Conservation (phyloP, 2,329 filamentous ascomycete species). For the Trichoderma simmonsii region DNA sequence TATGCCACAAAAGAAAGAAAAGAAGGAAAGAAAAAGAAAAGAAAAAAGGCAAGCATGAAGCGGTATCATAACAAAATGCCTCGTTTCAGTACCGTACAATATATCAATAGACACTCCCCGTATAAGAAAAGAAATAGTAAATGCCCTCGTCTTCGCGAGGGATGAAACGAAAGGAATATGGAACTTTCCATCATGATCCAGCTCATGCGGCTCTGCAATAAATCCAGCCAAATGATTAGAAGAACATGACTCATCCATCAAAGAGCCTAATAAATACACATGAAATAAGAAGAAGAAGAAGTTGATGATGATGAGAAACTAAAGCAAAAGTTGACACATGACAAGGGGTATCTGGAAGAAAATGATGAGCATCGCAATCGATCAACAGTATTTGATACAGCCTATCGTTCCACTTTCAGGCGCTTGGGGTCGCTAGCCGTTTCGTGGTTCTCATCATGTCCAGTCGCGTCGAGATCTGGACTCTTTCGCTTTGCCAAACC, state of each 20-base stretch:
- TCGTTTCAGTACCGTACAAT: neutral
- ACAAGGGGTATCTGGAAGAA: constrained; percentile 19
- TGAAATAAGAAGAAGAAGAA: neutral
- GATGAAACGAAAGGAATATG: neutral
- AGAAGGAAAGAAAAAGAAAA: neutral
- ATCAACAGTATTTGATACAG: neutral
- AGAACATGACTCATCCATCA: neutral
- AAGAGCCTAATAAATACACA: neutral
- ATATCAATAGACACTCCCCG: neutral
- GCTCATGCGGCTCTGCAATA: neutral
- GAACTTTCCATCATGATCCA: neutral
- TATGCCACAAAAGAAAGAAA: neutral
- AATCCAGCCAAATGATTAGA: neutral
- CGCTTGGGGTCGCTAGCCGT: constrained; percentile 49
- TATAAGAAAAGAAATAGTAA: neutral
- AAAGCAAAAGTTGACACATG: constrained; percentile 18
- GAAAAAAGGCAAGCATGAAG: neutral
- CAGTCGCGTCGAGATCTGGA: constrained; percentile 46
- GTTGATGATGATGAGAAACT: neutral
- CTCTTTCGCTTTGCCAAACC: constrained; percentile 52
- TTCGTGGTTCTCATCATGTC: constrained; percentile 42
- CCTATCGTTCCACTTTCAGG: constrained; percentile 47
- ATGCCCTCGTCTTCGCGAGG: neutral
- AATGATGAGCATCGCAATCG: constrained; percentile 10
- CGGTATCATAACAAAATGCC: neutral